Conservation (phyloP, 805 yeast species). For the Candida nonsorbophila region DNA sequence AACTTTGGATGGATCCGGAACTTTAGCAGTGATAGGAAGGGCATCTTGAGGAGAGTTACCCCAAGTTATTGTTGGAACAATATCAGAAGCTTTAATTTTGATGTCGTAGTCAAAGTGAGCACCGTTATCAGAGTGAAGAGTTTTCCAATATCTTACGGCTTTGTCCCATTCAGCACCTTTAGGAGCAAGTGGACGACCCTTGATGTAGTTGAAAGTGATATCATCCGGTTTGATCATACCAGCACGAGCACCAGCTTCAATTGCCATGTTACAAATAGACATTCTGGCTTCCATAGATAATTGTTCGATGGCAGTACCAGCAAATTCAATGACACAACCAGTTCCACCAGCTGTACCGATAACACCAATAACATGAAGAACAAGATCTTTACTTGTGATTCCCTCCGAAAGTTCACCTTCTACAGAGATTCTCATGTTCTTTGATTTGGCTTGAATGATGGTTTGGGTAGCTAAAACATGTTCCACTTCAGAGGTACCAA, state of each 20-base stretch:
- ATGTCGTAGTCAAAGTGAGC: conserved; percentile 87
- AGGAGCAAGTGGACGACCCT: conserved; percentile 95
- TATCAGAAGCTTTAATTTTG: conserved; percentile 72
- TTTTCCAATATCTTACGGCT: conserved; percentile 86
- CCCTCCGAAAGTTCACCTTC: conserved; percentile 84
- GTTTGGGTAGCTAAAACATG: conserved; percentile 98
- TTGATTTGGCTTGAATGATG: conserved; percentile 87
- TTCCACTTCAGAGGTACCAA: conserved; percentile 98
- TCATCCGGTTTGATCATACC: conserved; percentile 98
- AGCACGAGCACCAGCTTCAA: conserved; percentile 99
- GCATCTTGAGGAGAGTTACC: conserved; percentile 99
- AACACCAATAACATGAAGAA: conserved; percentile 89
- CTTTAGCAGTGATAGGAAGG: conserved; percentile 82
- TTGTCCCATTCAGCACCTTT: conserved; percentile 92
- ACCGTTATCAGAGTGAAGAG: conserved; percentile 82
- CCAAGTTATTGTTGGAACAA: conserved; percentile 97
- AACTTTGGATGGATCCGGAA: conserved; percentile 81
- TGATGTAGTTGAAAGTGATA: conserved; percentile 77
- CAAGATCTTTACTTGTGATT: conserved; percentile 92
- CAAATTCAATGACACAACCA: conserved; percentile 93
- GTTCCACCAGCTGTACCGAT: conserved; percentile 99
- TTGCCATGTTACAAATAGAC: conserved; percentile 99
- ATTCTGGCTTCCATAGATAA: conserved; percentile 96
- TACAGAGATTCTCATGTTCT: conserved; percentile 87
- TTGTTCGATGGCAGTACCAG: conserved; percentile 88